phyloP scores from a whole-genome alignment of 768 basidiomycete genomes.

The Podaxis sp. region DNA sequence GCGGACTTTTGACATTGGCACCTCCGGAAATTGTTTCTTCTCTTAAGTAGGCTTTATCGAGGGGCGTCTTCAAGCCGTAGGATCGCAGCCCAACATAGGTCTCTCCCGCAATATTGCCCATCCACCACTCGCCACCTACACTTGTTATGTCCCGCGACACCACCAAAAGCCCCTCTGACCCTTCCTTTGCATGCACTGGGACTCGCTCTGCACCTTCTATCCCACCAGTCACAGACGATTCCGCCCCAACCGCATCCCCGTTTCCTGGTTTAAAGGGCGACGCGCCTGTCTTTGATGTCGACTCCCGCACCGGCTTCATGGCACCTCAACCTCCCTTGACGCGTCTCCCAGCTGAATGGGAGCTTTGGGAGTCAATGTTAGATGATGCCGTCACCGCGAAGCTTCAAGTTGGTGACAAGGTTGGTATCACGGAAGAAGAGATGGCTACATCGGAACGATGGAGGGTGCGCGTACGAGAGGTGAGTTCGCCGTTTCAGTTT shows the following conservation, averaged over 20 bases:
- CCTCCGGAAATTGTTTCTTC: background rate
- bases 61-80: background rate
- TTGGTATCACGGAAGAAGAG: slow-evolving; percentile 39
- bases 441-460: slow-evolving; percentile 46
- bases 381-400: slow-evolving; percentile 46
- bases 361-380: slow-evolving; percentile 68
- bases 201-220: background rate
- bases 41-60: background rate
- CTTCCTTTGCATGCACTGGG: background rate
- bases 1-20: background rate
- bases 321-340: slow-evolving; percentile 70
- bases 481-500: slow-evolving; percentile 26
- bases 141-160: background rate
- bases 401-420: slow-evolving; percentile 65
- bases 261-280: slow-evolving; percentile 41
- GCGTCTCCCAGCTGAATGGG: slow-evolving; percentile 63
- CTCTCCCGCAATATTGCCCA: background rate
- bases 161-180: background rate
- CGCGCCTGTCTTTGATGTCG: slow-evolving; percentile 89
- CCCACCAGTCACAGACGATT: background rate
- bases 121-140: background rate
- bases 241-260: slow-evolving; percentile 6
- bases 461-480: slow-evolving; percentile 50
- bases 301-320: slow-evolving; percentile 89
- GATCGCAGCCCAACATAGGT: background rate